Base-by-base conservation (phyloP, 2,329 filamentous ascomycete species). In the Graphiopsis chlorocephala region DNA sequence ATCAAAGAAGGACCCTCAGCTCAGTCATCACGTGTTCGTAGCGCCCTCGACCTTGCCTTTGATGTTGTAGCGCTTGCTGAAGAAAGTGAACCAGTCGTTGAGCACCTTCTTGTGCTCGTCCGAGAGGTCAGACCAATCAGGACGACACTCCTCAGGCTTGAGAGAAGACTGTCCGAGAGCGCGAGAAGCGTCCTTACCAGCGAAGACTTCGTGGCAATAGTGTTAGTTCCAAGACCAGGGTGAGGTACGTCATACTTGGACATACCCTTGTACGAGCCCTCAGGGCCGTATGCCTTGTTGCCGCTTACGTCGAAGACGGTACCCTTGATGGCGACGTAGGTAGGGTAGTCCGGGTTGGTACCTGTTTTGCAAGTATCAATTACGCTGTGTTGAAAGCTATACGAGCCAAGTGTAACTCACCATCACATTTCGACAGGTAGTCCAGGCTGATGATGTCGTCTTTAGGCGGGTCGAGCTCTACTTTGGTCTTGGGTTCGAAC, bases 21-120 rank as follows among this genome's bases (percentile, higher is more conserved):
- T 3, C 17, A 28, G 26, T n/a, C 15, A 52, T 29, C 28, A 52
- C n/a, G 53, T 60, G 65, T 76, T 76, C 56, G 70, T 70, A 2
- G 75, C 73, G 17, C 74, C 74, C 63, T 75, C 73, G 14, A 79
- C 77, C 64, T 74, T 74, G 61, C 92, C 92, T 55, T 96, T 88
- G 60, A 98, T 86, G 73, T 97, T 98, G 81, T 99, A 99, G 65
- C 95, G 85, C 82, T 98, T 99, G 70, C 90, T 92, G 79, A 99
- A 99, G 80, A 96, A 99, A 1, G 90, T 96, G 68, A 90, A 87
- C 95, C 95, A 99, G 77, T 99, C 95, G 62, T 94, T 85, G 67
- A 99, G 81, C 3, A 90, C 89, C 28, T 86, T 87, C 81, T 95
- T 92, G 77, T 97, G 89, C 78, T 95, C 93, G 25, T 96, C 93